phyloP scores from a whole-genome alignment of 139 green algal genomes.

The Haematococcus lacustris region DNA sequence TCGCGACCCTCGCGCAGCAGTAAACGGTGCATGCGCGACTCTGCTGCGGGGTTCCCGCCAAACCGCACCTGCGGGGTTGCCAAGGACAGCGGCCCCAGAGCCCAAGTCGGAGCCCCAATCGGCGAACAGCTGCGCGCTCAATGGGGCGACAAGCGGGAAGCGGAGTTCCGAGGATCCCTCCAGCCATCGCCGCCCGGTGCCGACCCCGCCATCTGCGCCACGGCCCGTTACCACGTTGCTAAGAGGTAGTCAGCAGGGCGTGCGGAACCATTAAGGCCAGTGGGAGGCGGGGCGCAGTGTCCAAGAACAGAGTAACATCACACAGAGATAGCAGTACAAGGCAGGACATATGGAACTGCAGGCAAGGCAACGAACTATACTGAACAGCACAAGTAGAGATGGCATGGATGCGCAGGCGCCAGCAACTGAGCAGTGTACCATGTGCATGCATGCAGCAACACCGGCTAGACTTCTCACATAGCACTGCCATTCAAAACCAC shows the following conservation, averaged over 20 bases:
- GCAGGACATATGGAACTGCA: background rate
- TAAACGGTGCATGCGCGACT: background rate
- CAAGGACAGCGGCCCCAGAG: constrained; percentile 75
- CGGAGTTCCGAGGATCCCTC: constrained; percentile 75
- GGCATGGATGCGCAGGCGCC: too few relatives aligned
- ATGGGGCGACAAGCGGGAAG: constrained; percentile 55
- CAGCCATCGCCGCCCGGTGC: constrained; percentile 75
- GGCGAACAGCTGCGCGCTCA: constrained; percentile 77
- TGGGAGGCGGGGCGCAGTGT: too few relatives aligned
- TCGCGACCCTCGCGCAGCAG: background rate
- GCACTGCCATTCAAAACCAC: background rate
- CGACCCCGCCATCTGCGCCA: constrained; percentile 75
- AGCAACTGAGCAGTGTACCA: too few relatives aligned
- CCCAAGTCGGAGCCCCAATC: constrained; percentile 89
- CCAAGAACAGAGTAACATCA: background rate
- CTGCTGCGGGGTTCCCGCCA: background rate
- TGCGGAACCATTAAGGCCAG: background rate
- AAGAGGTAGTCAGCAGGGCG: background rate
- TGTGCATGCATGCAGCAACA: background rate
- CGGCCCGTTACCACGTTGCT: background rate
- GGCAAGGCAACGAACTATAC: background rate
- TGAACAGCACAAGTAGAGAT: background rate
- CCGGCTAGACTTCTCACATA: background rate
- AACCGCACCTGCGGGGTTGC: constrained; percentile 77
- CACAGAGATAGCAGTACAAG: background rate